Evolutionary conservation across 2,329 filamentous ascomycete species (phyloP).

Genomic region (Myriangium duriaei): DNA sequence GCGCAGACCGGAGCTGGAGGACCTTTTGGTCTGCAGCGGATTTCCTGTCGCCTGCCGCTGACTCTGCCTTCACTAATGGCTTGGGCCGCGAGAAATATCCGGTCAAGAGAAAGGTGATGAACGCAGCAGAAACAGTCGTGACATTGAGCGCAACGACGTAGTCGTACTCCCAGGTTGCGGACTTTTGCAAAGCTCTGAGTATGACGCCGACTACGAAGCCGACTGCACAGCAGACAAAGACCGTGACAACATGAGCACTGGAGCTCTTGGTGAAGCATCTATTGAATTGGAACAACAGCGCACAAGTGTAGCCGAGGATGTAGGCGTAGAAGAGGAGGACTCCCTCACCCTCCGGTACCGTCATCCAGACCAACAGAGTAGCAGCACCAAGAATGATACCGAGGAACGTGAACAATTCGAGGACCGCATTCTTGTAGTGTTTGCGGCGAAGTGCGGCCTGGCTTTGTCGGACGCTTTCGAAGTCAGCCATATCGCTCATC

Average conservation of each 20-base stretch:
- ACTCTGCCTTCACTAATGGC: not conserved
- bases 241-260: constrained; percentile 9
- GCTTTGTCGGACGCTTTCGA: constrained; percentile 5
- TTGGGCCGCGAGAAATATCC: constrained; percentile 9
- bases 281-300: constrained; percentile 13
- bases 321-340: constrained; percentile 12
- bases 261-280: constrained; percentile 11
- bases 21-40: constrained; percentile 1
- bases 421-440: constrained; percentile 10
- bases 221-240: constrained; percentile 9
- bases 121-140: constrained; percentile 9
- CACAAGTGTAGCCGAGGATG: constrained; percentile 11
- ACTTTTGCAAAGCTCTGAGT: constrained; percentile 8
- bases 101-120: constrained; percentile 10
- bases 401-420: constrained; percentile 9
- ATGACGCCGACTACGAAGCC: constrained; percentile 12
- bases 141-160: constrained; percentile 11
- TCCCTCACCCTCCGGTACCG: constrained; percentile 9
- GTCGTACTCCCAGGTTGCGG: constrained; percentile 9
- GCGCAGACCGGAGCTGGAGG: constrained; percentile 7
- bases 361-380: constrained; percentile 11
- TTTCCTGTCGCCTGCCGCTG: constrained; percentile 3
- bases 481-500: constrained; percentile 7
- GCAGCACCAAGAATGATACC: constrained; percentile 8
- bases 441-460: constrained; percentile 7